Conservation (phyloP, 164 flowering plant genomes). For the Magnolia sinica region DNA sequence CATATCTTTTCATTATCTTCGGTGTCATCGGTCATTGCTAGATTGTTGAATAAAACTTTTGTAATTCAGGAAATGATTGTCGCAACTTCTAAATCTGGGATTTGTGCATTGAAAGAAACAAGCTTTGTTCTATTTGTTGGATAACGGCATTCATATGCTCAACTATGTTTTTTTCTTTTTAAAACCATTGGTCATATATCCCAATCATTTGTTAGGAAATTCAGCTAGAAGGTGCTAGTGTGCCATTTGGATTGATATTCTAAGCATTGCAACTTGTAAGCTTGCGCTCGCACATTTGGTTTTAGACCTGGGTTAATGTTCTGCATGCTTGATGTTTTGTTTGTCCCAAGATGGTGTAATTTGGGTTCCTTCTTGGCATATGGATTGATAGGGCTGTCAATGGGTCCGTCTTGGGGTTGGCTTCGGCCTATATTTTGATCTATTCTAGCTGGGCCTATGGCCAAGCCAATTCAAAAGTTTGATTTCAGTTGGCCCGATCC, state of each 20-base stretch:
- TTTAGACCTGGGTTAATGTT: background rate
- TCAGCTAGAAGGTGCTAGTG: background rate
- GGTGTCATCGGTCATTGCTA: background rate
- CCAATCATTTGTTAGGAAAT: background rate
- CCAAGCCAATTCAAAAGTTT: background rate
- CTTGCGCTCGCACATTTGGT: background rate
- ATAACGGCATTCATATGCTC: background rate
- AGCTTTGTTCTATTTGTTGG: too few species aligned
- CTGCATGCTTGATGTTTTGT: background rate
- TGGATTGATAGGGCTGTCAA: background rate
- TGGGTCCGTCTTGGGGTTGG: too few species aligned
- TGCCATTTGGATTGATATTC: background rate
- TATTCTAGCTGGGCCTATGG: background rate
- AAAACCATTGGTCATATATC: background rate
- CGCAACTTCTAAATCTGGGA: too few species aligned
- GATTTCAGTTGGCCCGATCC: background rate
- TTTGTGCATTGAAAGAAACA: too few species aligned
- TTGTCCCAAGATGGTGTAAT: background rate
- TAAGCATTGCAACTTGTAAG: background rate
- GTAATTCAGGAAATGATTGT: too few species aligned
- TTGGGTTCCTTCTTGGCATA: background rate
- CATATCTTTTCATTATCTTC: background rate
- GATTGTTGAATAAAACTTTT: too few species aligned
- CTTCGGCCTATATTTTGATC: background rate
- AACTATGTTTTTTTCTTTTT: background rate